Conservation (phyloP, 768 basidiomycete species). For the Mycena filopes region DNA sequence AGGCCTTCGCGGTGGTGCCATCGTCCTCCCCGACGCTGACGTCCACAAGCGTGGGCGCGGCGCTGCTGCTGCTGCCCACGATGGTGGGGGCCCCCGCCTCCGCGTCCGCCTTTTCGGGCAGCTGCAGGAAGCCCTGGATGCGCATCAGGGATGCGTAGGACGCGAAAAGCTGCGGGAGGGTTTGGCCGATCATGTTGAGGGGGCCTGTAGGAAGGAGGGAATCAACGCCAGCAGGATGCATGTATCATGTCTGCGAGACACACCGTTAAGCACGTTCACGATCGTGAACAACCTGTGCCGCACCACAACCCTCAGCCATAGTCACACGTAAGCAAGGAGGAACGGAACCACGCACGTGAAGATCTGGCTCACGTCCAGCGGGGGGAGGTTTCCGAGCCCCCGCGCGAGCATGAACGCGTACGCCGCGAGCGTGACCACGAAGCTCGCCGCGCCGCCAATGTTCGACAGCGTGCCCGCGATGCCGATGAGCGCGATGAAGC, state of each 20-base stretch:
- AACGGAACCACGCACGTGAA: slow-evolving; percentile 5
- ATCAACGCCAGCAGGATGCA: neutral
- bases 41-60: slow-evolving; percentile 3
- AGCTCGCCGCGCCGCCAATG: slow-evolving; percentile 14
- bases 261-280: slow-evolving; percentile 13
- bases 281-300: slow-evolving; percentile 7
- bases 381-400: slow-evolving; percentile 4
- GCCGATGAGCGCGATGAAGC: slow-evolving; percentile 5
- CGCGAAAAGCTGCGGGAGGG: slow-evolving; percentile 12
- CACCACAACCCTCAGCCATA: neutral
- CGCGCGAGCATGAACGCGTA: slow-evolving; percentile 14
- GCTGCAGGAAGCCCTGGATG: slow-evolving; percentile 26
- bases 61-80: neutral
- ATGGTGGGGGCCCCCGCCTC: too few relatives aligned
- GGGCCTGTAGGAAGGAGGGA: neutral
- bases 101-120: slow-evolving; percentile 19
- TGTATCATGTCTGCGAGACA: neutral
- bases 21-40: neutral
- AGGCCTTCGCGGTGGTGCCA: neutral
- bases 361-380: slow-evolving; percentile 15
- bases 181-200: slow-evolving; percentile 11
- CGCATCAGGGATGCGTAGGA: slow-evolving; percentile 19
- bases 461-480: slow-evolving; percentile 3
- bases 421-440: slow-evolving; percentile 19
- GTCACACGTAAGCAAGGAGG: too few relatives aligned